Evolutionary conservation across 1,284 basidiomycete genomes (phyloP), one percentile per base, ranked within the genome.

Genomic region (Apiotrichum brassicae): DNA sequence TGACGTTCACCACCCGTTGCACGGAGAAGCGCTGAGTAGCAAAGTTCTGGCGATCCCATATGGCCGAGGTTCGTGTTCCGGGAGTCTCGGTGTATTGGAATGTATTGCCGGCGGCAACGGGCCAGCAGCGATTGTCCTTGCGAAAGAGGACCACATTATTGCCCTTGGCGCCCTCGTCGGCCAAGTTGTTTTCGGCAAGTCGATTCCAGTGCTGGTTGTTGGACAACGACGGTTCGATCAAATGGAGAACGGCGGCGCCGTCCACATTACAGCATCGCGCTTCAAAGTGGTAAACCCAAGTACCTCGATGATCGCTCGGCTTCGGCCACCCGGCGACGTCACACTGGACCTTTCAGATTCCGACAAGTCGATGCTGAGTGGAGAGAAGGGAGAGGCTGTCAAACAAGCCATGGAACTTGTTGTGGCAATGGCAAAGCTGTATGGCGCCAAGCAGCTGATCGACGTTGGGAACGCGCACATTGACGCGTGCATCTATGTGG

Each of bases 51-150:
- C 52, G 12, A 30, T 53, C 20, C 52, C 52, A 6, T 7, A 28
- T n/a, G 52, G 52, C 7, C 52, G 52, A 8, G 52, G 52, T 0
- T 43, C 39, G n/a, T 53, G 52, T 20, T 49, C 46, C n/a, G 52
- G 52, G 19, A 46, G 43, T 12, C 44, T 53, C 12, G 48, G 40
- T 7, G 30, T 53, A 19, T 40, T 53, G 8, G 52, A 53, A 48
- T 32, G 37, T 11, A 38, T 49, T 19, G 22, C 33, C 13, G 20
- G 28, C n/a, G 52, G 52, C 1, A 7, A 20, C 8, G 51, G 46
- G 0, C 52, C 48, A 0, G 40, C n/a, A 13, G 52, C 38, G 0
- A 40, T 53, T 8, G 16, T 53, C 16, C 44, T 53, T 1, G 35
- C 32, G 0, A 39, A 41, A 0, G 20, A 44, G 2, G 52, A 53